phyloP scores from a whole-genome alignment of 176 grass and related monocot genomes.

The Eragrostis nindensis region DNA sequence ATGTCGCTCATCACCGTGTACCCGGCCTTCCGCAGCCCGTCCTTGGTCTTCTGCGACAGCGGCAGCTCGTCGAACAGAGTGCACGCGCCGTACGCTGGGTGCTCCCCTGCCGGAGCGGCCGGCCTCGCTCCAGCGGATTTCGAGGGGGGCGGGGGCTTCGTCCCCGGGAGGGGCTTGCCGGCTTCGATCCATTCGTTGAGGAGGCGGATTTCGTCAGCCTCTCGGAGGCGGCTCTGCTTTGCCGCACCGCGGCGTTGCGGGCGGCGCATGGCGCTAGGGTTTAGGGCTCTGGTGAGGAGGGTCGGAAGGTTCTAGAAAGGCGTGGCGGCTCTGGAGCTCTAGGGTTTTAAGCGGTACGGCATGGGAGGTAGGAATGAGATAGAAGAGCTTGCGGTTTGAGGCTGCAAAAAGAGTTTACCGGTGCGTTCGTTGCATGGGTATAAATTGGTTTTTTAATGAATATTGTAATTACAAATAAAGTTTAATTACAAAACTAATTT shows the following conservation, averaged over 20 bases:
- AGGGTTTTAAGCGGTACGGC: neutral
- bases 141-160: slow-evolving; percentile 61
- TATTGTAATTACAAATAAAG: too few relatives aligned
- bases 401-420: neutral
- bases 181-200: slow-evolving; percentile 84
- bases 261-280: slow-evolving; percentile 63
- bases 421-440: too few relatives aligned
- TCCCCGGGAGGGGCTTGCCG: slow-evolving; percentile 64
- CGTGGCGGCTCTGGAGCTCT: neutral
- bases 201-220: slow-evolving; percentile 69
- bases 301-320: slow-evolving; percentile 42
- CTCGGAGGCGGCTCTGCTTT: slow-evolving; percentile 57
- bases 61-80: slow-evolving; percentile 74
- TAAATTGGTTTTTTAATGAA: too few relatives aligned
- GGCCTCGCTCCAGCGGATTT: neutral
- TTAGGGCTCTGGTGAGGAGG: slow-evolving; percentile 27
- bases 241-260: slow-evolving; percentile 32
- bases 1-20: slow-evolving; percentile 92
- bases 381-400: neutral
- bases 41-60: slow-evolving; percentile 73
- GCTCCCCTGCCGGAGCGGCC: slow-evolving; percentile 25
- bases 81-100: slow-evolving; percentile 65
- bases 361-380: neutral
- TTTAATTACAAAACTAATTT: too few relatives aligned
- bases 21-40: slow-evolving; percentile 50